phyloP scores from a whole-genome alignment of 768 basidiomycete genomes.

The Leccinum obscurum region DNA sequence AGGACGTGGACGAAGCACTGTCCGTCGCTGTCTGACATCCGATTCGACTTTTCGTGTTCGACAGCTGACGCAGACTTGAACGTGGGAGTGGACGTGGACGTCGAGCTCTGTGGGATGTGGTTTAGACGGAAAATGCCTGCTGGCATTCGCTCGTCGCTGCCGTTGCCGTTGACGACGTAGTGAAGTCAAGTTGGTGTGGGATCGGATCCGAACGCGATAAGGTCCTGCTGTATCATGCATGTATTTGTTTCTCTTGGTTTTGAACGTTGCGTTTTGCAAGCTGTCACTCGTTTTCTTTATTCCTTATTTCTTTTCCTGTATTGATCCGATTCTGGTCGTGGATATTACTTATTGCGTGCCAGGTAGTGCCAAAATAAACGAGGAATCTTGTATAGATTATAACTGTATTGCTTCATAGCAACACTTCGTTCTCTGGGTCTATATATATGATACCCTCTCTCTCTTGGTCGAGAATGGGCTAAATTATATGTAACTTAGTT shows the following conservation, averaged over 20 bases:
- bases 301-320: neutral
- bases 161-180: neutral
- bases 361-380: neutral
- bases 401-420: neutral
- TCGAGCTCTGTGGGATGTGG: conserved; percentile 34
- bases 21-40: too few species aligned
- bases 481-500: neutral
- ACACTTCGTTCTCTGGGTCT: neutral
- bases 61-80: too few species aligned
- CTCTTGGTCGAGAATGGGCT: neutral
- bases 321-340: neutral
- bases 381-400: neutral
- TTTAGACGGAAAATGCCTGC: conserved; percentile 24
- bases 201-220: neutral
- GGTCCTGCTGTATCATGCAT: neutral
- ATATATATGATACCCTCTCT: neutral
- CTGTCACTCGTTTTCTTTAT: neutral
- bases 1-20: too few species aligned
- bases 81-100: conserved; percentile 23
- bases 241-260: neutral
- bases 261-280: neutral
- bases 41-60: too few species aligned
- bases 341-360: neutral
- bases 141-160: neutral
- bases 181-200: conserved; percentile 1